Evolutionary conservation across 148 eudicot genomes (phyloP), one percentile per base, ranked within the genome.

Genomic region (Chenopodium formosanum): DNA sequence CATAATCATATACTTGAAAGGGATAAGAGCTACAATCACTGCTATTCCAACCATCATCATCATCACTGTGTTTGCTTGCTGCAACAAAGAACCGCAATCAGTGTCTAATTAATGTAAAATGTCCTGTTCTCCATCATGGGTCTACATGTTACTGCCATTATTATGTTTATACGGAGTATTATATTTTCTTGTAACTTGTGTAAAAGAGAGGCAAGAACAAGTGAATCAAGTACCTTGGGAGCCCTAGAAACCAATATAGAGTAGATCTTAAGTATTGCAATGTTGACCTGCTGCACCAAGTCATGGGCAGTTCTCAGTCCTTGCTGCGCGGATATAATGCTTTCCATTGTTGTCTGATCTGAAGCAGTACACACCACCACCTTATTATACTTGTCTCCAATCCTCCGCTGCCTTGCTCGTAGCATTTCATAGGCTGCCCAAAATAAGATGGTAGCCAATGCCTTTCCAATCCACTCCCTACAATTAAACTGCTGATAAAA

Each of bases 381-480:
- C 86, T 88, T 92, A 68, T 88, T 52, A 27, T 75, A 68, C 67
- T 81, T 88, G 73, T 86, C 85, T 70, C 80, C 84, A 11, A 81
- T 76, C 76, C 82, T 74, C 14, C 29, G 80, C 67, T 72, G 67
- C 67, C 92, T 88, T 29, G 92, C 90, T 79, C 65, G 76, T 40
- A 89, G 63, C 91, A 94, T 92, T 79, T 85, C 78, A 16, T 83
- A 69, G 27, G 86, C 88, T 9, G 79, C 78, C 95, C 97, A 91
- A 62, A 94, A 63, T 80, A 94, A 83, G 75, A 83, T 82, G 40
- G 74, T 80, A 9, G 97, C 94, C 81, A 94, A 74, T 48, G 93
- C 93, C 86, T 80, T 87, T 27, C 99, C 97, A 31, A 91, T 88
- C 94, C 97, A 92, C 85, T 96, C 99, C 78, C 97, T 95, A 79